phyloP scores from a whole-genome alignment of 1,284 basidiomycete genomes.

The Puccinia horiana region DNA sequence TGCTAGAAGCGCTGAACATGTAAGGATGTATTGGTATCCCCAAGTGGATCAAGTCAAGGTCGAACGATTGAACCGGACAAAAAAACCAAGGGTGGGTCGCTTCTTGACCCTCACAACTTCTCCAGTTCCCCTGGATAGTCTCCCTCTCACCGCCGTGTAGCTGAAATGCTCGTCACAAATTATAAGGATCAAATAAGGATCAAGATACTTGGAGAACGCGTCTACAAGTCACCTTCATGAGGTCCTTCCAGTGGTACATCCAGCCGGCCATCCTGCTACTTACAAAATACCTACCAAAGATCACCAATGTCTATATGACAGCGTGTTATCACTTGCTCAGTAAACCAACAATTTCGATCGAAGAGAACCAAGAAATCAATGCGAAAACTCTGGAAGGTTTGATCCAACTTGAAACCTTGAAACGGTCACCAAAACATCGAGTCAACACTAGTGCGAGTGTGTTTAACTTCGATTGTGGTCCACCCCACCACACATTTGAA shows the following conservation, averaged over 20 bases:
- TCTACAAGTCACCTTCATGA: neutral
- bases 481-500: conserved; percentile 84
- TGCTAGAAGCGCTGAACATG: conserved; percentile 74
- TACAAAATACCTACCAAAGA: conserved; percentile 4
- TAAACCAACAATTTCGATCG: neutral
- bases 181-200: too few relatives aligned
- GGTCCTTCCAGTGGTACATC: conserved; percentile 16
- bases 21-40: conserved; percentile 94
- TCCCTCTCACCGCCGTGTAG: neutral
- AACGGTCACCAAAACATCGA: neutral
- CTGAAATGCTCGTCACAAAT: neutral
- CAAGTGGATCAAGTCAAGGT: conserved; percentile 64
- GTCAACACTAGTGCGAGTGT: conserved; percentile 18
- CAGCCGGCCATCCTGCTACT: conserved; percentile 23
- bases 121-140: neutral
- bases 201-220: neutral
- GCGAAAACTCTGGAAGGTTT: neutral
- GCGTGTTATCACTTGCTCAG: conserved; percentile 17
- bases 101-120: conserved; percentile 3
- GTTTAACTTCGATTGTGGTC: conserved; percentile 56
- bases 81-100: conserved; percentile 9
- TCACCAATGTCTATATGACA: conserved; percentile 18
- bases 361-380: neutral
- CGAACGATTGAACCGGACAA: conserved; percentile 55
- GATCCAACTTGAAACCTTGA: conserved; percentile 13